phyloP scores from a whole-genome alignment of 108 stramenopile species.

The Cyclotella choctawhatcheeana region DNA sequence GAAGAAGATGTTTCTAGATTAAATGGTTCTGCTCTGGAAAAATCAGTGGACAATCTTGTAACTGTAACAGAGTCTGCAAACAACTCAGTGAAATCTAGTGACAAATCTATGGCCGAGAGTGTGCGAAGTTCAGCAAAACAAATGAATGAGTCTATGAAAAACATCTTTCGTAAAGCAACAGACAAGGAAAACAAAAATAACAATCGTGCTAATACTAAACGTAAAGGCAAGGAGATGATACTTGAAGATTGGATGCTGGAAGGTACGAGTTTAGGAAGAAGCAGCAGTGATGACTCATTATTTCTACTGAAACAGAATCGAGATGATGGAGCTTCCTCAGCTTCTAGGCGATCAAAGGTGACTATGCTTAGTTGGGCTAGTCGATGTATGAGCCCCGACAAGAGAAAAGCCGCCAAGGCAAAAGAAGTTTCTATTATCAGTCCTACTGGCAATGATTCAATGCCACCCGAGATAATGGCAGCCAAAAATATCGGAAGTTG shows the following conservation, averaged over 20 bases:
- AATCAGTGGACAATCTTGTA: neutral
- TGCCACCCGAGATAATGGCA: neutral
- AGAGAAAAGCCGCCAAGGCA: neutral
- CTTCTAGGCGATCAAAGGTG: neutral
- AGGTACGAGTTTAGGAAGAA: conserved; percentile 10
- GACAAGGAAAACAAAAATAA: neutral
- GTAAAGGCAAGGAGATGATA: conserved; percentile 11
- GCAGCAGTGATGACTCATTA: conserved; percentile 14
- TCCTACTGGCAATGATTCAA: neutral
- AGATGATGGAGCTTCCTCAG: neutral
- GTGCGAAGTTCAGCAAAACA: neutral
- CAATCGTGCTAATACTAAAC: neutral
- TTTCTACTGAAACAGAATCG: neutral
- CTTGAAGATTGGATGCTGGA: conserved; percentile 25
- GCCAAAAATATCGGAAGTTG: neutral
- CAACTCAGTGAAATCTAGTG: neutral
- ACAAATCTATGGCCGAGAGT: neutral
- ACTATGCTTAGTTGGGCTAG: conserved; percentile 7
- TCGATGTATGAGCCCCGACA: conserved; percentile 12
- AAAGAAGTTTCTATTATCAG: neutral
- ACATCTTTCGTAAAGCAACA: conserved; percentile 4
- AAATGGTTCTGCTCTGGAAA: neutral
- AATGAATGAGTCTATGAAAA: neutral
- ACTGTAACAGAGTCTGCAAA: neutral
- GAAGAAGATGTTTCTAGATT: neutral